Conservation (phyloP, 2,329 filamentous ascomycete species). For the Westerdykella sp. region DNA sequence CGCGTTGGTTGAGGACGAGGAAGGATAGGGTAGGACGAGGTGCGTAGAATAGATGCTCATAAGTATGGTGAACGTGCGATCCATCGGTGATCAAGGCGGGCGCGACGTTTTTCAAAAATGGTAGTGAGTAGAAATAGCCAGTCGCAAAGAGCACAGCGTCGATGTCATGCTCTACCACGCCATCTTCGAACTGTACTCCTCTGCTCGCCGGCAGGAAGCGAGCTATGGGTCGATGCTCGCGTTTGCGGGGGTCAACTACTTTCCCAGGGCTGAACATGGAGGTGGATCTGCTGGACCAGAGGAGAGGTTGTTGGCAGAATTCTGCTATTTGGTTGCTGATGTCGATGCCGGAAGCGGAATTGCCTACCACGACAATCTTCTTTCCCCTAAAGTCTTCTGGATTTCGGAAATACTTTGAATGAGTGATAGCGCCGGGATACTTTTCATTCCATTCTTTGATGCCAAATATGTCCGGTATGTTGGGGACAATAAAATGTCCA, state of each 20-base stretch:
- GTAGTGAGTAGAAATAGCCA: conserved; percentile 79
- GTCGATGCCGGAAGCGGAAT: conserved; percentile 76
- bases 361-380: conserved; percentile 79
- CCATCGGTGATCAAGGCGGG: conserved; percentile 62
- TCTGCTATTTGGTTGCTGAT: conserved; percentile 69
- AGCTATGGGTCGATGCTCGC: conserved; percentile 50
- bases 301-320: conserved; percentile 53
- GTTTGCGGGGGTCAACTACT: conserved; percentile 46
- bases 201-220: conserved; percentile 51
- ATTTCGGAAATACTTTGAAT: conserved; percentile 71
- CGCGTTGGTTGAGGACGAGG: conserved; percentile 66
- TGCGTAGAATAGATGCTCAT: conserved; percentile 73
- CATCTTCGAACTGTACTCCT: conserved; percentile 61
- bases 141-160: conserved; percentile 83
- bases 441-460: conserved; percentile 38
- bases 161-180: conserved; percentile 57
- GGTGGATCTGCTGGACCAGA: conserved; percentile 56
- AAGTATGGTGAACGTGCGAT: conserved; percentile 63
- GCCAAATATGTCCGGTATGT: conserved; percentile 39
- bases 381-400: conserved; percentile 56
- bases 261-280: conserved; percentile 36
- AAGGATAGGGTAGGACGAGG: conserved; percentile 73
- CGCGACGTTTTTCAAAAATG: conserved; percentile 57
- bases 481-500: conserved; percentile 45
- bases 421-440: conserved; percentile 38